Percentiles rank a stretch among this genome's conserved stretches.
Evolutionary conservation across 306 rosid genomes (phyloP).

Genomic region (Pyrus communis): DNA sequence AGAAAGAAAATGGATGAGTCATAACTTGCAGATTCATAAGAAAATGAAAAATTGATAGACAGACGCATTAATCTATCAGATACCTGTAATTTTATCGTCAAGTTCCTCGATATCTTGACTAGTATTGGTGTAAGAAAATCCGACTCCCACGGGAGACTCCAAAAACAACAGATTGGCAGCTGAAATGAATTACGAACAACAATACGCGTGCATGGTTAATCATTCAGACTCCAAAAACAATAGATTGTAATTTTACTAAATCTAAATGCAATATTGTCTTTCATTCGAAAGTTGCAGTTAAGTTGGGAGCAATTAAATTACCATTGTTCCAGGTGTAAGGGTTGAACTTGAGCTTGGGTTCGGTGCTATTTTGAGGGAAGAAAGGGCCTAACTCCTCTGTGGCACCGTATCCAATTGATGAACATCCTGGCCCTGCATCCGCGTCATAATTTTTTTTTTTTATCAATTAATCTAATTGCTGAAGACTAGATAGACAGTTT

Average conservation of each 20-base stretch:
- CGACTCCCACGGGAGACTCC: slow-evolving; percentile 85
- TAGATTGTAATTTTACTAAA: background rate
- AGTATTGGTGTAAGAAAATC: slow-evolving; percentile 80
- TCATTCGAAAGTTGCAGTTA: background rate
- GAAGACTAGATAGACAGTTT: background rate
- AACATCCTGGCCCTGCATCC: slow-evolving; percentile 76
- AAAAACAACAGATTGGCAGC: slow-evolving; percentile 68
- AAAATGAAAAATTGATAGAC: background rate
- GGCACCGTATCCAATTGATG: slow-evolving; percentile 79
- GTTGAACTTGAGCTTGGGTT: slow-evolving; percentile 65
- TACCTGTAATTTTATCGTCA: slow-evolving; percentile 69
- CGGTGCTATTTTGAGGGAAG: slow-evolving; percentile 55
- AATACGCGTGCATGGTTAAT: background rate
- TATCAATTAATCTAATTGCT: background rate
- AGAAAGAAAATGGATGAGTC: background rate
- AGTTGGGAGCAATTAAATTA: slow-evolving; percentile 18
- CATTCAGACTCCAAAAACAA: background rate
- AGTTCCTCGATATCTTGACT: slow-evolving; percentile 43
- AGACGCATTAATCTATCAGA: background rate
- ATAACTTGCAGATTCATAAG: background rate
- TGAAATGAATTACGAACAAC: background rate
- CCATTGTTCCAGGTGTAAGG: slow-evolving; percentile 80
- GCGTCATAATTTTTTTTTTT: background rate
- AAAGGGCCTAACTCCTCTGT: slow-evolving; percentile 92
- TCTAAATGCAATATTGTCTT: background rate